A percentile compares a stretch with the other conserved stretches of the same genome.
Conservation (phyloP, 192 early-diverging fungal genomes). For the Coemansia sp. region DNA sequence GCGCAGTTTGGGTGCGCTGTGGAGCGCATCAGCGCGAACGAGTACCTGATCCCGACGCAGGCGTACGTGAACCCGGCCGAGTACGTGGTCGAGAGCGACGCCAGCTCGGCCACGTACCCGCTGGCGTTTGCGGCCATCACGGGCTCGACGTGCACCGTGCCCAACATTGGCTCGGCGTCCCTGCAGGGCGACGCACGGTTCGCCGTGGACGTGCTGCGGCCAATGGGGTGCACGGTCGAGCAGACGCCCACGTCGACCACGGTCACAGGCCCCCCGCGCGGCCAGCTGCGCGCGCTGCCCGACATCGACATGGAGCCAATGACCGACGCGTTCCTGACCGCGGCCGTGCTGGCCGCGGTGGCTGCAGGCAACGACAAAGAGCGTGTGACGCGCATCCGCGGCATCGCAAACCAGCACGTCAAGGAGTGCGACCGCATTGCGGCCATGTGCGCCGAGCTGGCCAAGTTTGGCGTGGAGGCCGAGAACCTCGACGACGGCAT, state of each 20-base stretch:
- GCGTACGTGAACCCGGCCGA: slow-evolving; percentile 78
- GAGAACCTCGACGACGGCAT: slow-evolving; percentile 89
- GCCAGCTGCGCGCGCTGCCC: slow-evolving; percentile 66
- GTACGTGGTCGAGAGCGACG: slow-evolving; percentile 95
- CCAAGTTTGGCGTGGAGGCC: slow-evolving; percentile 81
- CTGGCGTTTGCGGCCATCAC: slow-evolving; percentile 96
- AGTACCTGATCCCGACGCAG: slow-evolving; percentile 78
- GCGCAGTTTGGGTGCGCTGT: slow-evolving; percentile 84
- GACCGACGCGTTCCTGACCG: slow-evolving; percentile 99
- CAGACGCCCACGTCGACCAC: slow-evolving; percentile 90
- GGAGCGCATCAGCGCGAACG: slow-evolving; percentile 68
- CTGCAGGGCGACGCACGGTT: slow-evolving; percentile 92
- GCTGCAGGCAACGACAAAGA: slow-evolving; percentile 56
- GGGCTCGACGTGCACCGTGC: slow-evolving; percentile 80
- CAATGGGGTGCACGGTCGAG: slow-evolving; percentile 90
- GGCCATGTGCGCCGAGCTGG: slow-evolving; percentile 93
- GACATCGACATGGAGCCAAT: slow-evolving; percentile 97
- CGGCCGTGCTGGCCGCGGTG: slow-evolving; percentile 87
- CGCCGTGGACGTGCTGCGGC: slow-evolving; percentile 82
- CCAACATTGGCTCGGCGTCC: slow-evolving; percentile 89
- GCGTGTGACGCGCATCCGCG: slow-evolving; percentile 78
- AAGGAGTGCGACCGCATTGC: slow-evolving; percentile 98
- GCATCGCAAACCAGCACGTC: slow-evolving; percentile 96
- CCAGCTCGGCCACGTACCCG: slow-evolving; percentile 96
- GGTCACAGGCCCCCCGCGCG: slow-evolving; percentile 79